A percentile compares a stretch with the other conserved stretches of the same genome.
phyloP scores from a whole-genome alignment of 208 protist genomes.

The Novymonas esmeraldas region DNA sequence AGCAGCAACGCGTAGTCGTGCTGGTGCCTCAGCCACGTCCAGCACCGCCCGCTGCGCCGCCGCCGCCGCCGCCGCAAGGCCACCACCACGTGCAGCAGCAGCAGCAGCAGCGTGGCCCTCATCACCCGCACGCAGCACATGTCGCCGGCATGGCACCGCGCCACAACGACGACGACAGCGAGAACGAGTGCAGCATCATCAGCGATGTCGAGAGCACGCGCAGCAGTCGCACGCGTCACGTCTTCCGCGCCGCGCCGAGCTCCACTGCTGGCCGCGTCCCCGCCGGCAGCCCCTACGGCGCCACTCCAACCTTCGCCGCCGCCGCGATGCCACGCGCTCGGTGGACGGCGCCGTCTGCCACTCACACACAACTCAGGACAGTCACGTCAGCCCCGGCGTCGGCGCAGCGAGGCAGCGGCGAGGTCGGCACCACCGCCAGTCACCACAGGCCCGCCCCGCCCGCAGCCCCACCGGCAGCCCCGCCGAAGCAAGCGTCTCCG shows the following conservation, averaged over 20 bases:
- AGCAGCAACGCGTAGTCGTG: not conserved
- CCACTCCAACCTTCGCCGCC: conserved; percentile 16
- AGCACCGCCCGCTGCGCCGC: not conserved
- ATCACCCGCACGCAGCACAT: not conserved
- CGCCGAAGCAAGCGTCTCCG: too few relatives aligned
- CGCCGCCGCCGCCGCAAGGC: not conserved
- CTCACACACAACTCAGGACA: too few relatives aligned
- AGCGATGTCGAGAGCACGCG: conserved; percentile 16
- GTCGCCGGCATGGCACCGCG: not conserved
- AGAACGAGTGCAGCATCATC: conserved; percentile 6
- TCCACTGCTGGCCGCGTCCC: not conserved
- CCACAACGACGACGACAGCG: not conserved
- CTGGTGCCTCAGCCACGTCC: not conserved
- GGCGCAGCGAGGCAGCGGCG: too few relatives aligned
- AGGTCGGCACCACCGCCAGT: too few relatives aligned
- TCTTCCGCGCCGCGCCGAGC: conserved; percentile 1
- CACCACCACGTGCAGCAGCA: not conserved
- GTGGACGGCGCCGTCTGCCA: too few relatives aligned
- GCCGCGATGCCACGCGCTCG: conserved; percentile 21
- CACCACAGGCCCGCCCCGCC: too few relatives aligned
- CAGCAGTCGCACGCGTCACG: conserved; percentile 15
- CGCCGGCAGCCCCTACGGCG: conserved; percentile 28
- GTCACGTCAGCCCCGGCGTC: too few relatives aligned
- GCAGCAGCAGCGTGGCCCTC: not conserved
- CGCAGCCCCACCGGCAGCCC: too few relatives aligned